Conservation (phyloP, 202 grass and related monocot species). For the Schoenoplectus triqueter region DNA sequence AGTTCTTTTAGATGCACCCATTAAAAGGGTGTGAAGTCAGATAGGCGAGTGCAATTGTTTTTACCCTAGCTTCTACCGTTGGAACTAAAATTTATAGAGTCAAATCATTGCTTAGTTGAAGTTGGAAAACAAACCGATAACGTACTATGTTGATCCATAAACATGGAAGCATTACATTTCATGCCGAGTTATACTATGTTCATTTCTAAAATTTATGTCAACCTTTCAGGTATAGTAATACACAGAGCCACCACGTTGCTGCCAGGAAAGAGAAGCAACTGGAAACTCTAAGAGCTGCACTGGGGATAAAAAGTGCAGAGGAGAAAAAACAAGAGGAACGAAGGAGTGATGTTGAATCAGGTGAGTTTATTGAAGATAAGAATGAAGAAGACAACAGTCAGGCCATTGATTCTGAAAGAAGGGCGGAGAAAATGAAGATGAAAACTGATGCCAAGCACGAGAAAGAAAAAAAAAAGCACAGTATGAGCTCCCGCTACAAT, state of each 20-base stretch:
- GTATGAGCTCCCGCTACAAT: slow-evolving; percentile 44
- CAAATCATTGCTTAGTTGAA: not conserved
- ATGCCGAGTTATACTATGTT: not conserved
- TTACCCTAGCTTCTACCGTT: slow-evolving; percentile 7
- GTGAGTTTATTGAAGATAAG: slow-evolving; percentile 80
- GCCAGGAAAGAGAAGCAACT: slow-evolving; percentile 90
- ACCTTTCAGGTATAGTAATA: slow-evolving; percentile 64
- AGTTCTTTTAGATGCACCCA: not conserved
- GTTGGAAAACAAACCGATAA: not conserved
- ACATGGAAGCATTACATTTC: not conserved
- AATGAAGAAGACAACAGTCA: slow-evolving; percentile 38
- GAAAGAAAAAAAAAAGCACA: slow-evolving; percentile 37
- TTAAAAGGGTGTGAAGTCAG: not conserved
- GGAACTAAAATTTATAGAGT: not conserved
- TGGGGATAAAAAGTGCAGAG: slow-evolving; percentile 55
- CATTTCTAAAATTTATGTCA: slow-evolving; percentile 1
- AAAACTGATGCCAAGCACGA: slow-evolving; percentile 41
- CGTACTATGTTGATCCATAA: not conserved
- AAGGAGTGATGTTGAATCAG: slow-evolving; percentile 87
- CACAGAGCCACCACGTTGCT: slow-evolving; percentile 85
- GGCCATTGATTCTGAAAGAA: slow-evolving; percentile 13
- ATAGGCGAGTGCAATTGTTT: not conserved
- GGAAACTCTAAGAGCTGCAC: slow-evolving; percentile 72
- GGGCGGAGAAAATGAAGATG: slow-evolving; percentile 29
- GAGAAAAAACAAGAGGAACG: slow-evolving; percentile 49